Conservation (phyloP, 768 basidiomycete genomes). For the Boletellus emodensis region DNA sequence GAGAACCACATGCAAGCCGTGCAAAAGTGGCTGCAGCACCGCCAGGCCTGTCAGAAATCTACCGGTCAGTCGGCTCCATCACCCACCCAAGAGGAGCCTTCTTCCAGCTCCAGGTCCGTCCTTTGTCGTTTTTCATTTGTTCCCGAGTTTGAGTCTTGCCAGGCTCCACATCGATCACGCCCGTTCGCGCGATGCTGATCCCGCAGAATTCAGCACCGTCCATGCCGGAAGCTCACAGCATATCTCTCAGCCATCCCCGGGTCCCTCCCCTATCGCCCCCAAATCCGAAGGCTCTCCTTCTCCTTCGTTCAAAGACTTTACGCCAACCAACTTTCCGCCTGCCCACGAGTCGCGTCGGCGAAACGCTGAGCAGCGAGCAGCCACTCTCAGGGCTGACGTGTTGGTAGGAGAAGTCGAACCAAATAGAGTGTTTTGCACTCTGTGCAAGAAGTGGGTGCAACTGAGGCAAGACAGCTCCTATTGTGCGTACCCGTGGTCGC, state of each 20-base stretch:
- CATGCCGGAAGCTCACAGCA: conserved; percentile 27
- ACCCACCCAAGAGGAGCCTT: conserved; percentile 16
- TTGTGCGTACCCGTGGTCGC: conserved; percentile 79
- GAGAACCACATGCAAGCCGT: conserved; percentile 61
- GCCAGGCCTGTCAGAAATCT: conserved; percentile 48
- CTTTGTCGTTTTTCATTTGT: conserved; percentile 3
- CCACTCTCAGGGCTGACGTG: conserved; percentile 60
- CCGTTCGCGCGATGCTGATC: conserved; percentile 30
- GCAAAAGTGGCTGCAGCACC: conserved; percentile 63
- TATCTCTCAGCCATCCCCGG: conserved; percentile 6
- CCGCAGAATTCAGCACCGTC: conserved; percentile 13
- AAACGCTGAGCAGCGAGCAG: conserved; percentile 77
- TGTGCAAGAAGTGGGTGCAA: conserved; percentile 83
- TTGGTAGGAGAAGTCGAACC: conserved; percentile 70
- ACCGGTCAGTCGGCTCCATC: conserved; percentile 7
- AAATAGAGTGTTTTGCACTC: conserved; percentile 65
- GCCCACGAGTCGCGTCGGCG: conserved; percentile 64
- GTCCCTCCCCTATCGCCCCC: conserved; percentile 1
- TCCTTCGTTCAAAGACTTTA: conserved; percentile 53
- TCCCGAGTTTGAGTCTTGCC: background rate
- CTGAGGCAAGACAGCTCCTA: conserved; percentile 73
- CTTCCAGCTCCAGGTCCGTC: conserved; percentile 23
- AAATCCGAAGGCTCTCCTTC: conserved; percentile 28
- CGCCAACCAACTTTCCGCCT: conserved; percentile 52
- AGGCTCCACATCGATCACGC: conserved; percentile 19